phyloP scores from a whole-genome alignment of 768 basidiomycete genomes.

The Phanerodontia chrysosporium region DNA sequence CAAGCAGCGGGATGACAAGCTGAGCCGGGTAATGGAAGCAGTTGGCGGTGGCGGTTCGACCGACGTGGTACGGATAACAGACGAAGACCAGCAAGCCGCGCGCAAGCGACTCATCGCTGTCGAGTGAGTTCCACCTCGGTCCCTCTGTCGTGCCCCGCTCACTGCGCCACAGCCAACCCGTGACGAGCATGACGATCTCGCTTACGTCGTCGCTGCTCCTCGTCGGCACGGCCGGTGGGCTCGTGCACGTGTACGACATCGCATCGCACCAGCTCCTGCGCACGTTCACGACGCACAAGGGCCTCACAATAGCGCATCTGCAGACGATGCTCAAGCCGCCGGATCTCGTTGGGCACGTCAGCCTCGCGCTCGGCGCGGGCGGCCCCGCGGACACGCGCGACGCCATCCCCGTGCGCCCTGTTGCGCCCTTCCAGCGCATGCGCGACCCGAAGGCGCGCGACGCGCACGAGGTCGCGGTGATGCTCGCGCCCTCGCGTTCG shows the following conservation, averaged over 20 bases:
- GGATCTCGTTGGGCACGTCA: slow-evolving; percentile 81
- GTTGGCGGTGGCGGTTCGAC: slow-evolving; percentile 69
- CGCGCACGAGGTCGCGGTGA: slow-evolving; percentile 39
- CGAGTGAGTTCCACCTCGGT: slow-evolving; percentile 42
- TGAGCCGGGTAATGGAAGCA: slow-evolving; percentile 58
- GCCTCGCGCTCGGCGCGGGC: slow-evolving; percentile 42
- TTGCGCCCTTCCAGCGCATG: slow-evolving; percentile 71
- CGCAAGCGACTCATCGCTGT: slow-evolving; percentile 66
- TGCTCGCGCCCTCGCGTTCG: slow-evolving; percentile 23
- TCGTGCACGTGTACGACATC: slow-evolving; percentile 80
- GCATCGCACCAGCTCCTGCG: slow-evolving; percentile 88
- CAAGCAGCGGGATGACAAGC: slow-evolving; percentile 52
- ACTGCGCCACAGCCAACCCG: slow-evolving; percentile 49
- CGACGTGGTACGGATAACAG: slow-evolving; percentile 68
- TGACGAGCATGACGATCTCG: slow-evolving; percentile 74
- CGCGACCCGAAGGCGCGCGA: slow-evolving; percentile 64
- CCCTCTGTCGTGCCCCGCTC: not conserved
- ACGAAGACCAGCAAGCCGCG: slow-evolving; percentile 40
- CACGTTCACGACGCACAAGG: slow-evolving; percentile 69
- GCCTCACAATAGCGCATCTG: slow-evolving; percentile 66
- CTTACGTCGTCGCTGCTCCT: slow-evolving; percentile 73
- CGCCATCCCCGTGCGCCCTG: slow-evolving; percentile 58
- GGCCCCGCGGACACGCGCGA: slow-evolving; percentile 39
- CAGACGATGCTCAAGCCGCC: slow-evolving; percentile 79
- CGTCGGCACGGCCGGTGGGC: slow-evolving; percentile 71